Conservation (phyloP, 1,284 basidiomycete genomes). For the Ustilago curta region DNA sequence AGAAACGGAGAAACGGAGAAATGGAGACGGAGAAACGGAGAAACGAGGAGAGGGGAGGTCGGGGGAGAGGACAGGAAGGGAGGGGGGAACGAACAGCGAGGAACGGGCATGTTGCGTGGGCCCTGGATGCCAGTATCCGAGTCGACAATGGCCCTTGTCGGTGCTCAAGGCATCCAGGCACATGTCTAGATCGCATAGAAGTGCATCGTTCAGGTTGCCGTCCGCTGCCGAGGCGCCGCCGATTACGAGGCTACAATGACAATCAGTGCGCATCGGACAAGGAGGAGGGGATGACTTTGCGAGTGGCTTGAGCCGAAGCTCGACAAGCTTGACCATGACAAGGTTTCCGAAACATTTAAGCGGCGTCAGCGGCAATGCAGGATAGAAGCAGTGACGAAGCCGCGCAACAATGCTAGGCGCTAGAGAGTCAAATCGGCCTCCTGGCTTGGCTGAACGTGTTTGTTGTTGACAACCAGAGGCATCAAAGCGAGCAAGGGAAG, state of each 20-base stretch:
- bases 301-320: slow-evolving; percentile 7
- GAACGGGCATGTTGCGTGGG: background rate
- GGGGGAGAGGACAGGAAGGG: background rate
- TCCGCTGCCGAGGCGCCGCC: no score
- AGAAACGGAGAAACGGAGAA: background rate
- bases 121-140: background rate
- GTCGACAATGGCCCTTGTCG: no score
- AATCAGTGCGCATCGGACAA: no score
- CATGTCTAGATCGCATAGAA: no score
- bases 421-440: background rate
- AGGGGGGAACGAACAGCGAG: slow-evolving; percentile 3
- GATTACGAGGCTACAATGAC: no score
- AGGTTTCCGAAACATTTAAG: slow-evolving; percentile 4
- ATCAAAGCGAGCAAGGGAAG: slow-evolving; percentile 1
- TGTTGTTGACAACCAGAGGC: slow-evolving; percentile 9
- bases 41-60: background rate
- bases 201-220: no score
- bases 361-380: slow-evolving; percentile 7
- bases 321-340: background rate
- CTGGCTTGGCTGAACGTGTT: background rate
- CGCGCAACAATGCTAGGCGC: background rate
- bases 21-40: background rate
- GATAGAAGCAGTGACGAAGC: background rate
- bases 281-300: background rate
- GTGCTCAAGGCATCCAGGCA: no score